These are phyloP conservation scores for Calonectria naviculata DNA, from an alignment of 2,329 filamentous ascomycete species.

Conservation along the genomic window DNA sequence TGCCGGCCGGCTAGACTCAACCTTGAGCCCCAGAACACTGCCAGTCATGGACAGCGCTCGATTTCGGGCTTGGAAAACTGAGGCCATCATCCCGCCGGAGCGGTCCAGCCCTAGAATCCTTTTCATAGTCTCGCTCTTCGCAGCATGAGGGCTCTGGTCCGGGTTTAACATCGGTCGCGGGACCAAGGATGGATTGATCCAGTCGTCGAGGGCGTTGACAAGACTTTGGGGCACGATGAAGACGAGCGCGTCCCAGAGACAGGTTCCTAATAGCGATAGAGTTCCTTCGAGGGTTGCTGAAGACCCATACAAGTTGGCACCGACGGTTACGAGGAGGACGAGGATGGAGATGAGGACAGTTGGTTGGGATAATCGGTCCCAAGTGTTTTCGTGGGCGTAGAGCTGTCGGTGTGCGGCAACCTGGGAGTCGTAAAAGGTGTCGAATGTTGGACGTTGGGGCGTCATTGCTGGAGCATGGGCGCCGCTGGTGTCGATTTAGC, in stretches of 20 bases:
- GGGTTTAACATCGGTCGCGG: conserved; percentile 51
- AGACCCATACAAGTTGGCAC: conserved; percentile 49
- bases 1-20: conserved; percentile 58
- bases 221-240: conserved; percentile 66
- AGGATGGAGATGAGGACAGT: conserved; percentile 48
- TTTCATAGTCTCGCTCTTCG: conserved; percentile 74
- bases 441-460: conserved; percentile 45
- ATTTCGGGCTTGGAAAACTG: conserved; percentile 68
- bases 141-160: conserved; percentile 57
- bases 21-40: conserved; percentile 52
- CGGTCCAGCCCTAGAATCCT: conserved; percentile 71
- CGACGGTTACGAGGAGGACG: conserved; percentile 46
- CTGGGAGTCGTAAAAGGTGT: conserved; percentile 49
- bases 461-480: conserved; percentile 46
- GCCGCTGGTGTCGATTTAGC: conserved; percentile 30
- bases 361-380: conserved; percentile 48
- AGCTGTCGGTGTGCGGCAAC: conserved; percentile 46
- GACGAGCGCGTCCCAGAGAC: conserved; percentile 72
- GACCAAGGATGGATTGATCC: conserved; percentile 60
- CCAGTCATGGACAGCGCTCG: conserved; percentile 66
- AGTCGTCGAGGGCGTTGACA: conserved; percentile 67
- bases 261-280: conserved; percentile 46
- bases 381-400: conserved; percentile 38
- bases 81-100: conserved; percentile 63
- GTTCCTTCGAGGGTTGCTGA: conserved; percentile 44